Conservation (phyloP, 305 asterid genomes). For the Fraxinus nigra region DNA sequence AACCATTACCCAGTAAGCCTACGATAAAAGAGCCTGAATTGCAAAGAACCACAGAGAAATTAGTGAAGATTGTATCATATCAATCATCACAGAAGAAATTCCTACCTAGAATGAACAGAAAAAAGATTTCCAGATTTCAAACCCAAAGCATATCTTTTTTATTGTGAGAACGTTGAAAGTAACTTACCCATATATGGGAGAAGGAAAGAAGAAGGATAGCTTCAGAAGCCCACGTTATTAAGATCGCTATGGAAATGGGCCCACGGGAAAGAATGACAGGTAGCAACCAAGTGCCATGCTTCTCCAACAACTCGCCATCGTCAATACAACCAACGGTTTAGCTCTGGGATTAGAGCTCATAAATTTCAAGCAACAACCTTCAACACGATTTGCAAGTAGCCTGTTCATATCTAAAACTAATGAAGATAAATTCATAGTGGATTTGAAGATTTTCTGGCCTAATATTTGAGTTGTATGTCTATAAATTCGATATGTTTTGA, state of each 20-base stretch:
- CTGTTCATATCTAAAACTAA: conserved; percentile 17
- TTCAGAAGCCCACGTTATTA: conserved; percentile 19
- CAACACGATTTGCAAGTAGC: conserved; percentile 9
- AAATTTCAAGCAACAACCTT: conserved; percentile 22
- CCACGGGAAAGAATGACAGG: conserved; percentile 9
- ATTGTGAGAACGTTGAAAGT: conserved; percentile 9
- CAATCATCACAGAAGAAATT: conserved; percentile 7
- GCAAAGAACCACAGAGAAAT: conserved; percentile 6
- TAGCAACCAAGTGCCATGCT: conserved; percentile 9
- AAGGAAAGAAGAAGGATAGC: conserved; percentile 7
- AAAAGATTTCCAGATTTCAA: conserved; percentile 9
- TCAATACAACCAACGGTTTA: conserved; percentile 25
- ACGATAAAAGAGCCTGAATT: background rate
- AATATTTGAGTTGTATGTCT: background rate
- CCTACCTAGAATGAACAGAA: conserved; percentile 8
- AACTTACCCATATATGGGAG: conserved; percentile 15
- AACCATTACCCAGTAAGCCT: conserved; percentile 7
- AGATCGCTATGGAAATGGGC: conserved; percentile 16
- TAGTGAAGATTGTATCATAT: background rate
- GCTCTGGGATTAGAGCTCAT: conserved; percentile 23
- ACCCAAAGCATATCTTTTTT: conserved; percentile 16
- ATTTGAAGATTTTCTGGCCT: background rate
- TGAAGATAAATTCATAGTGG: conserved; percentile 10
- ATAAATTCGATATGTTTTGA: background rate
- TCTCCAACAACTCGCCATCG: conserved; percentile 18